Evolutionary conservation across 2,329 filamentous ascomycete genomes (phyloP), one percentile per base, ranked within the genome.

Genomic region (Cladosporium sp.): DNA sequence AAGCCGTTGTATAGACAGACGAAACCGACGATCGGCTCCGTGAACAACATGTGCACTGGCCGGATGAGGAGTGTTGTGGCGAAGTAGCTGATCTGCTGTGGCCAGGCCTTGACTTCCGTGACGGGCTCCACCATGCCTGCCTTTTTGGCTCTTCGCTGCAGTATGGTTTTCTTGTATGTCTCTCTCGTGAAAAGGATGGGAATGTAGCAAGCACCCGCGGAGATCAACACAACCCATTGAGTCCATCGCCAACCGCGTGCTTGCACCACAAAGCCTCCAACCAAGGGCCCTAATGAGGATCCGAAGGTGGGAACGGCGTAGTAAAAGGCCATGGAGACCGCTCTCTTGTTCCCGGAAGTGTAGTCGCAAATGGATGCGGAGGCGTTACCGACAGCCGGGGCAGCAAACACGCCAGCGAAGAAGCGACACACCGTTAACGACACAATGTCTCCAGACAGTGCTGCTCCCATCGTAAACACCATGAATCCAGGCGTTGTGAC

Each of bases 331-430:
- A 75, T 72, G 0, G 68, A 68, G 6, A 75, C 66, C 0, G 69
- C 74, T 59, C 73, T 69, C 33, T 75, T 71, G 8, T 59, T 64
- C 3, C 72, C 70, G 57, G 70, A 69, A 12, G 73, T 76, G 33
- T 76, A 72, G 64, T 77, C 75, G 18, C 70, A 71, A 60, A 75
- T 74, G 49, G 69, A 74, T 49, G 65, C 75, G 46, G 67, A 70
- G 3, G 70, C 72, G 68, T 76, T 75, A 33, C 72, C 69, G 12
- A 77, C 70, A 0, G 72, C 73, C 16, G 75, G 74, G 5, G 73
- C 73, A 4, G 74, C 75, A 28, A 75, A 83, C 40, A 87, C 80
- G 0, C 72, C 74, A 1, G 84, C 82, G 57, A 88, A 78, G 74
- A 88, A 75, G 29, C 75, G 69, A 57, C 74, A 75, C 8, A 74